Base-by-base conservation (phyloP, 2,329 filamentous ascomycete genomes). In the Fusarium miscanthi region DNA sequence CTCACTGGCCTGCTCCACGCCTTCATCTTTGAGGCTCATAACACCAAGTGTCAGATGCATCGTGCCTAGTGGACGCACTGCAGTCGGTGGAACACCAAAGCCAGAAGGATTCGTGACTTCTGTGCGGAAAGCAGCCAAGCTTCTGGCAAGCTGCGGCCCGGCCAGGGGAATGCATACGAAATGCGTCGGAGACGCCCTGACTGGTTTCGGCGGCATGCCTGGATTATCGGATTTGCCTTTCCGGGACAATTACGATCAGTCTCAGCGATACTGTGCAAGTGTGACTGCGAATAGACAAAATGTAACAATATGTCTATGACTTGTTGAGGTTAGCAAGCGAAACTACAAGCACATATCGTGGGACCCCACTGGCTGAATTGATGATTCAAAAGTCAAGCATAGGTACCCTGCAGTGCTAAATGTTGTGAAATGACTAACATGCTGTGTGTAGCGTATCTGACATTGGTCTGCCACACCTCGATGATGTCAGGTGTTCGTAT, bases 31-130 rank as follows among this genome's bases (percentile, higher is more conserved):
- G 14, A 97, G 87, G 72, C 88, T 92, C 92, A 98, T 95, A 3
- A 97, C 93, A 0, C 94, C 95, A 0, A 98, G 85, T 0, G 95
- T 98, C 6, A 97, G 84, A 81, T 98, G 95, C 52, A 98, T 82
- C 2, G 94, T 94, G 1, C 93, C 93, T 1, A 93, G 82, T 0
- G 94, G 94, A 33, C 94, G 86, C 56, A 97, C 84, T 4, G 94
- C 94, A 60, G 87, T 87, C 37, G 84, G 79, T 0, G 93, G 92
- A 14, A 95, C 82, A 10, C 84, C 84, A 66, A 83, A 81, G 71
- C 83, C 80, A 63, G 82, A 77, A 57, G 82, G 74, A 63, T 80
- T 81, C 3, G 84, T 85, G 38, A 92, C 86, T 69, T 91, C 88
- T 33, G 87, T 82, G 63, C 84, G 86, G 79, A 97, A 95, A 11